These are phyloP conservation scores for Penicillium janthinellum DNA, from an alignment of 2,329 filamentous ascomycete species.

Conservation along the genomic window DNA sequence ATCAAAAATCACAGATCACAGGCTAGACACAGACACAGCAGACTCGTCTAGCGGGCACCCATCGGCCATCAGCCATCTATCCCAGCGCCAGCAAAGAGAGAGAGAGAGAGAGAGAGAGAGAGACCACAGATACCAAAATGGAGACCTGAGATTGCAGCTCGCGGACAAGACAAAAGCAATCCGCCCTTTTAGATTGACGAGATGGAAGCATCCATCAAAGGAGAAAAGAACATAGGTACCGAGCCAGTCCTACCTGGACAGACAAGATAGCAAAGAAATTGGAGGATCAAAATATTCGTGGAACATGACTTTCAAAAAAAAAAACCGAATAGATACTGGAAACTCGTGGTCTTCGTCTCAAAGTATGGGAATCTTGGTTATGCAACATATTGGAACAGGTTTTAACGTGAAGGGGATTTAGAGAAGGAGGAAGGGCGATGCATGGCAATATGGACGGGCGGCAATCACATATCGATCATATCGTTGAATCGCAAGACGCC, in stretches of 20 bases:
- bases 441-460: background rate
- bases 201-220: background rate
- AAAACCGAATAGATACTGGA: conserved; percentile 15
- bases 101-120: conserved; percentile 3
- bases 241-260: background rate
- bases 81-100: conserved; percentile 12
- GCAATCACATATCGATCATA: conserved; percentile 70
- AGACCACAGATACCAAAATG: conserved; percentile 6
- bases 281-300: conserved; percentile 9
- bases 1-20: background rate
- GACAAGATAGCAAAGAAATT: background rate
- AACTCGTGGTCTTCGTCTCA: conserved; percentile 25
- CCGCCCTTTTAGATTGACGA: conserved; percentile 2
- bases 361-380: background rate
- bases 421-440: background rate
- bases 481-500: conserved; percentile 93
- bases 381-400: conserved; percentile 8
- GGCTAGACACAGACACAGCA: background rate
- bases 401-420: background rate
- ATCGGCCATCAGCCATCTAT: conserved; percentile 2
- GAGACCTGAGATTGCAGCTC: conserved; percentile 3
- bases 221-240: conserved; percentile 5
- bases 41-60: background rate
- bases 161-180: background rate
- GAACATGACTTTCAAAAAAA: conserved; percentile 5